phyloP scores from a whole-genome alignment of 2,329 filamentous ascomycete genomes.

The Cladosporium sp. region DNA sequence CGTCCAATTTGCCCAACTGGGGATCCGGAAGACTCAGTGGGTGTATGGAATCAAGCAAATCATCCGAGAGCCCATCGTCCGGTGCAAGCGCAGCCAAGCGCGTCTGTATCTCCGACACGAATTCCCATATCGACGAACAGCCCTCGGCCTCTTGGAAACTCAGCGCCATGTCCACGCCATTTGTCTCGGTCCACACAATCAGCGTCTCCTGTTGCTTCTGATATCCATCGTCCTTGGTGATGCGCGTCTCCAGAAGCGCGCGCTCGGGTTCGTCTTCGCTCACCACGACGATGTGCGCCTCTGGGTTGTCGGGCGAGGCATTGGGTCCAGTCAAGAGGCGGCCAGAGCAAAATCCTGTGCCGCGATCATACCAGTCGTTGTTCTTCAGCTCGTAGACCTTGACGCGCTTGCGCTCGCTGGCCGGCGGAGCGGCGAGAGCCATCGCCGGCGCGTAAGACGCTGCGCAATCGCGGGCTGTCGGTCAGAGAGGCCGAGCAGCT shows the following conservation, averaged over 20 bases:
- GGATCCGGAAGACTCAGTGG: slow-evolving; percentile 72
- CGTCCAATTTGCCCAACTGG: slow-evolving; percentile 74
- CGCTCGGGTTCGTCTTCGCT: slow-evolving; percentile 88
- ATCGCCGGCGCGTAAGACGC: slow-evolving; percentile 14
- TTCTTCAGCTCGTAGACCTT: slow-evolving; percentile 99
- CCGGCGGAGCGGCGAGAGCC: slow-evolving; percentile 31
- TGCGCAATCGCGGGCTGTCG: slow-evolving; percentile 3
- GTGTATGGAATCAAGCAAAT: slow-evolving; percentile 69
- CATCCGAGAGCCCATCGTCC: slow-evolving; percentile 88
- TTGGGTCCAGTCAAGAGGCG: slow-evolving; percentile 53
- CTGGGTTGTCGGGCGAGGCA: slow-evolving; percentile 54
- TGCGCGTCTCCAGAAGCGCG: slow-evolving; percentile 81
- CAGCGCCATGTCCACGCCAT: slow-evolving; percentile 91
- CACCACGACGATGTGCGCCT: slow-evolving; percentile 83
- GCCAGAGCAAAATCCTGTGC: slow-evolving; percentile 91
- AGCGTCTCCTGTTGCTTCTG: slow-evolving; percentile 99
- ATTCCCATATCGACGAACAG: slow-evolving; percentile 92
- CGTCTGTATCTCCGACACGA: slow-evolving; percentile 81
- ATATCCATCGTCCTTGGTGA: slow-evolving; percentile 91
- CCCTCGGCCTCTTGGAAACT: slow-evolving; percentile 98
- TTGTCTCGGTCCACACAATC: slow-evolving; percentile 95
- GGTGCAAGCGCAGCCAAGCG: slow-evolving; percentile 53
- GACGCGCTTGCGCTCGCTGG: slow-evolving; percentile 63
- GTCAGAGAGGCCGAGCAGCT: not conserved
- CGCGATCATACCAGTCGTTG: slow-evolving; percentile 98